Evolutionary conservation across 139 green algal species (phyloP), one percentile per base, ranked within the genome.

Genomic region (Chara braunii): DNA sequence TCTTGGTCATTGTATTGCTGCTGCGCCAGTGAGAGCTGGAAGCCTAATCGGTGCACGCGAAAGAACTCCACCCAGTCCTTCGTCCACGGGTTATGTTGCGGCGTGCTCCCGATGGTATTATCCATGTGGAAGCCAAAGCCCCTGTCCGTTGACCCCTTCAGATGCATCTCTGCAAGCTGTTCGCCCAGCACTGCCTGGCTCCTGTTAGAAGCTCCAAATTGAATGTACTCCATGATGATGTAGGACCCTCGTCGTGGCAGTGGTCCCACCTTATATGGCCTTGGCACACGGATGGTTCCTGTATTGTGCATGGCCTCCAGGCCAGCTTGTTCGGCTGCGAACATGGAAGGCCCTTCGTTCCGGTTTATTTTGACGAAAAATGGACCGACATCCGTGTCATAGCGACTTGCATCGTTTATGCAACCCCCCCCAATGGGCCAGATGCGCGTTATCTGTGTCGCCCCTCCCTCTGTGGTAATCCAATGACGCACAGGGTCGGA

Each of bases 181-280:
- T 70, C 43, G 1, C 91, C 91, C 51, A 97, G 80, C 31, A 87
- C 79, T 26, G 61, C 66, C 55, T 70, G 52, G 48, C 68, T 52
- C 32, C 64, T 66, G 34, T 33, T 33, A 12, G 37, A 31, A 8
- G 80, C 74, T 1, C 67, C 30, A 45, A 96, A 73, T 36, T 95
- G 72, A 14, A 97, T 74, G 44, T 86, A 70, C 76, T 97, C 91
- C 87, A 95, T 95, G n/a, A 96, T 78, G 40, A 97, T 94, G 78
- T 90, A 97, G 29, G 66, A 82, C 34, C 85, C 88, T 2, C 52
- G n/a, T 48, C n/a, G 28, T 63, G 3, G 48, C 48, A 30, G n/a
- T 22, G n/a, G 14, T 18, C n/a, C 51, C 24, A 43, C 57, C 64
- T 75, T 75, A n/a, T 65, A 43, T 24, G 70, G 69, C 43, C 37